Evolutionary conservation across 352 stramenopile genomes (phyloP), one percentile per base, ranked within the genome.

Genomic region (Lagenidium giganteum): DNA sequence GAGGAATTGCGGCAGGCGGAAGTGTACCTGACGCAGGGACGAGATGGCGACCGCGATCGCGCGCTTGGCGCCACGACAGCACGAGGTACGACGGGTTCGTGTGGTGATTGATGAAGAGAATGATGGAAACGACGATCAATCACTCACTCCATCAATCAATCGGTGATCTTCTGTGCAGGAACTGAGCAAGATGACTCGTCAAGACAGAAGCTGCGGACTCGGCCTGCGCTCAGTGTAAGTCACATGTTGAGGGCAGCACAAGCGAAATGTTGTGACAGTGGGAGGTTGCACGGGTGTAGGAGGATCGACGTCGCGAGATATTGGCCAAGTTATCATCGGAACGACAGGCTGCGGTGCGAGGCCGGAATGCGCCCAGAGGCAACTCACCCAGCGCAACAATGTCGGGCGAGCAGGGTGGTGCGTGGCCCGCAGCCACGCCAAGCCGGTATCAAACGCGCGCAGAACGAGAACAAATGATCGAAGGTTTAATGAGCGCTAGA

Each of bases 1-100:
- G 70, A 81, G 16, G 78, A 90, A 36, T 59, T 90, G 16, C 71
- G 61, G 8, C 61, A 51, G 3, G 72, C 78, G 0, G 74, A 90
- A 41, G 61, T 68, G 11, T 90, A 90, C 42, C 49, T 90, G 18
- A 58, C 54, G 3, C 47, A 70, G 5, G 31, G 36, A 24, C 11
- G 29, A 7, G 13, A 25, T 12, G 22, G 6, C 1, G 5, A 22
- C 26, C 11, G 29, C 11, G 33, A 25, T n/a, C 23, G 13, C 6
- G 37, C 5, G n/a, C 21, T 12, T 40, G 42, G 9, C 16, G 25
- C 14, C n/a, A 18, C 29, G 25, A 20, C 34, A 12, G 13, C 29
- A 42, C 46, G 35, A 28, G 28, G 28, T 47, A 54, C 32, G 38
- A 55, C 14, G 30, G n/a, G 24, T n/a, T n/a, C n/a, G n/a, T n/a